Evolutionary conservation across 208 protist species (phyloP).

Genomic region (Trypanosoma cruzi): DNA sequence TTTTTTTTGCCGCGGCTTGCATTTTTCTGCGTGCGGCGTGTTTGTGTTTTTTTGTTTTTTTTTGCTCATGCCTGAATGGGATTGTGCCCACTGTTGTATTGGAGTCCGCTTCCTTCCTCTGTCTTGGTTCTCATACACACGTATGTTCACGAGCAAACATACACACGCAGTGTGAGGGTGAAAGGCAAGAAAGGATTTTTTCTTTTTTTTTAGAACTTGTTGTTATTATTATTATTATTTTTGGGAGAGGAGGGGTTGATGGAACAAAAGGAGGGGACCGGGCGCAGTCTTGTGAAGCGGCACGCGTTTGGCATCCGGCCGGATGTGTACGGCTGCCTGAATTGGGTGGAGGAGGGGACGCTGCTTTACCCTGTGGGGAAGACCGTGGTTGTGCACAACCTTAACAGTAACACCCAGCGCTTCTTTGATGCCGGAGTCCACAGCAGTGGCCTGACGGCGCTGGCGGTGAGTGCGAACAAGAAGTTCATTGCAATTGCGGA

Average conservation of each 20-base stretch:
- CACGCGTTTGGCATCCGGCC: conserved; percentile 81
- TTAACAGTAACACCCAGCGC: conserved; percentile 78
- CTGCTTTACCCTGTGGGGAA: conserved; percentile 90
- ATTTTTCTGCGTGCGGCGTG: too few relatives aligned
- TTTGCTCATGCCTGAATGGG: not conserved
- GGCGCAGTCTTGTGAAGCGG: conserved; percentile 65
- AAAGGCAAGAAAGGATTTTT: not conserved
- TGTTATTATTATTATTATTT: too few relatives aligned
- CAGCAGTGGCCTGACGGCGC: conserved; percentile 86
- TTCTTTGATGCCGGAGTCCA: conserved; percentile 76
- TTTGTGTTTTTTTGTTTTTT: too few relatives aligned
- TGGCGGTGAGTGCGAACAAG: conserved; percentile 92
- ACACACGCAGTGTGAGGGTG: not conserved
- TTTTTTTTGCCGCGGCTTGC: not conserved
- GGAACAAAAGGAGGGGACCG: conserved; percentile 19
- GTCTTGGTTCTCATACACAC: not conserved
- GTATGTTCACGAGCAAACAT: not conserved
- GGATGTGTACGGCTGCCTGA: conserved; percentile 64
- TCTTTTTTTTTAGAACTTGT: conserved; percentile 1
- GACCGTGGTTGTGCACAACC: conserved; percentile 79
- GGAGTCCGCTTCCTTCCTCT: not conserved
- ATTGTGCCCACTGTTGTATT: not conserved
- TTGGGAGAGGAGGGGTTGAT: too few relatives aligned
- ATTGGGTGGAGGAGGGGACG: conserved; percentile 87
- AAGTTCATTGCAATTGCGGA: conserved; percentile 96